Evolutionary conservation across 2,329 filamentous ascomycete species (phyloP).

Genomic region (Nannizziopsis arthrosporioides): DNA sequence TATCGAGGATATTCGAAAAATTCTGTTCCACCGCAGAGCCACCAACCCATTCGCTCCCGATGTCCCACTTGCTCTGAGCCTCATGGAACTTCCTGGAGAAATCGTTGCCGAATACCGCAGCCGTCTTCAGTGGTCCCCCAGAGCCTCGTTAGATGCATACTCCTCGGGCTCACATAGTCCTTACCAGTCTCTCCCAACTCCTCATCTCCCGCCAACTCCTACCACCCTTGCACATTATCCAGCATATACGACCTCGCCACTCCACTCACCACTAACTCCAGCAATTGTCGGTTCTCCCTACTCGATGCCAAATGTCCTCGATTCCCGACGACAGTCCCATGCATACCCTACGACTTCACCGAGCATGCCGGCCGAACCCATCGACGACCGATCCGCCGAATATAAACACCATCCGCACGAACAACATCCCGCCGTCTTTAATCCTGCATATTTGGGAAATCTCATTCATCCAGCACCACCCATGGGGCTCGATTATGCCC

Average conservation of each 20-base stretch:
- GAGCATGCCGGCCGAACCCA: conserved; percentile 26
- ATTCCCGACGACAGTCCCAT: conserved; percentile 25
- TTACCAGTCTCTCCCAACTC: conserved; percentile 25
- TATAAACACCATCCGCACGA: conserved; percentile 24
- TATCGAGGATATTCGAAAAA: conserved; percentile 73
- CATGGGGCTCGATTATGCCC: conserved; percentile 22
- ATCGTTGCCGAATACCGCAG: conserved; percentile 57
- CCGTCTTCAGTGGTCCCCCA: conserved; percentile 52
- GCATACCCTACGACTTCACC: conserved; percentile 27
- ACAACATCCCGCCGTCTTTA: conserved; percentile 27
- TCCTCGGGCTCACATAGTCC: conserved; percentile 28
- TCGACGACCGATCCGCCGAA: conserved; percentile 23
- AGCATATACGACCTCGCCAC: conserved; percentile 31
- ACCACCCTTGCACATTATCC: conserved; percentile 29
- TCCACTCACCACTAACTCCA: conserved; percentile 31
- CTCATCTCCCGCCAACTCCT: conserved; percentile 25
- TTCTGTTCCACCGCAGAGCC: conserved; percentile 58
- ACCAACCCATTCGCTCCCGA: conserved; percentile 47
- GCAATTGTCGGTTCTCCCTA: conserved; percentile 30
- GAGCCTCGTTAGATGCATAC: conserved; percentile 26
- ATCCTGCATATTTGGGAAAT: conserved; percentile 29
- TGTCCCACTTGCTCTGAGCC: conserved; percentile 49
- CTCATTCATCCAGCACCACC: conserved; percentile 23
- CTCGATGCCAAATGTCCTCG: conserved; percentile 24
- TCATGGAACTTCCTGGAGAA: conserved; percentile 64